Percentiles rank a stretch among this genome's conserved stretches.
phyloP scores from a whole-genome alignment of 1,284 basidiomycete species.

The Tilletia caries region DNA sequence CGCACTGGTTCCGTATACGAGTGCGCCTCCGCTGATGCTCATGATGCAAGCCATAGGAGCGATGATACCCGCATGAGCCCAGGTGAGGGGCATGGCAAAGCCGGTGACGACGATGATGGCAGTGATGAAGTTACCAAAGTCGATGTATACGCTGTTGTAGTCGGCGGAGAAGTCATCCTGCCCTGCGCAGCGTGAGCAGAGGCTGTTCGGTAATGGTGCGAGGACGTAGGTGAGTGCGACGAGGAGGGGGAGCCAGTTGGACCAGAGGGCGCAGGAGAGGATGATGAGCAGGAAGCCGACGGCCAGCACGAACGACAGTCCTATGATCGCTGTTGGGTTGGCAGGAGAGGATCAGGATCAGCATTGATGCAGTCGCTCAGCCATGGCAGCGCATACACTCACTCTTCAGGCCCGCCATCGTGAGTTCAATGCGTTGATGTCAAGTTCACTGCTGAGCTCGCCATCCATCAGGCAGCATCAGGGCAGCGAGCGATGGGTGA shows the following conservation, averaged over 20 bases:
- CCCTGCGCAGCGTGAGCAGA: conserved; percentile 61
- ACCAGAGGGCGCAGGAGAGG: conserved; percentile 90
- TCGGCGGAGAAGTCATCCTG: conserved; percentile 61
- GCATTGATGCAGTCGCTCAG: conserved; percentile 19
- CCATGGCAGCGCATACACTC: not conserved
- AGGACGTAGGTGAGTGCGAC: conserved; percentile 93
- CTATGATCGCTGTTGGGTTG: conserved; percentile 43
- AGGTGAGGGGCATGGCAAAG: conserved; percentile 84
- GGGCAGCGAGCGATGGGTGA: too few species aligned
- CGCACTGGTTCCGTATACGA: conserved; percentile 95
- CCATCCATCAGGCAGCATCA: too few species aligned
- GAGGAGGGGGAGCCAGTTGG: conserved; percentile 93
- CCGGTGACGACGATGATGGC: conserved; percentile 82
- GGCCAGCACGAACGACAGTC: conserved; percentile 82
- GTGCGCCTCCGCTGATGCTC: conserved; percentile 87
- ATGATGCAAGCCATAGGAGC: conserved; percentile 79
- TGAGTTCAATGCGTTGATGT: not conserved
- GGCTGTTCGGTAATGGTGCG: conserved; percentile 89
- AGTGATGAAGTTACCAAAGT: conserved; percentile 93
- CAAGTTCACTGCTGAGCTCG: too few species aligned
- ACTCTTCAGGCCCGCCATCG: conserved; percentile 11
- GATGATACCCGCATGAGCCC: conserved; percentile 88
- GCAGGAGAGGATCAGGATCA: not conserved
- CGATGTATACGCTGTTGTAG: conserved; percentile 61
- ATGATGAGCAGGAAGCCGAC: conserved; percentile 96